phyloP scores from a whole-genome alignment of 306 rosid genomes.

The Inga oerstediana region DNA sequence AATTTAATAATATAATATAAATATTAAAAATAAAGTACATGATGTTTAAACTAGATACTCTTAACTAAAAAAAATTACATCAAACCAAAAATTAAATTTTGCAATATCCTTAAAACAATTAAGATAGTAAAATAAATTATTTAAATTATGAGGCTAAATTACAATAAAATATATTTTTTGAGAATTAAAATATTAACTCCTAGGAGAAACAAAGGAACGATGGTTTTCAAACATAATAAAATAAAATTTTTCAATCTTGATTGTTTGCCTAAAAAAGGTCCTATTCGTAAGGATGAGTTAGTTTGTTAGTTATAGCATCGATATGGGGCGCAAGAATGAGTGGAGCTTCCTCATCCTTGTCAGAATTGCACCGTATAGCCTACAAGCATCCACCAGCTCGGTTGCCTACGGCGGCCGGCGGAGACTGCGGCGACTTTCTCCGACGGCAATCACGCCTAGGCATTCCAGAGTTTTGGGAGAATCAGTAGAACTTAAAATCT shows the following conservation, averaged over 20 bases:
- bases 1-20: too few relatives aligned
- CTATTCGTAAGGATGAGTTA: background rate
- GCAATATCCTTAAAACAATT: too few relatives aligned
- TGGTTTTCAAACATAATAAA: background rate
- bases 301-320: background rate
- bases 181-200: too few relatives aligned
- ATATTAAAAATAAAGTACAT: too few relatives aligned
- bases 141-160: too few relatives aligned
- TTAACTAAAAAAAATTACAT: too few relatives aligned
- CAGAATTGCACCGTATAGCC: background rate
- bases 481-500: background rate
- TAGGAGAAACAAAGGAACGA: background rate
- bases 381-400: background rate
- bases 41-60: too few relatives aligned
- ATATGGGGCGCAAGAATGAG: background rate
- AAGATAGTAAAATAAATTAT: too few relatives aligned
- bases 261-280: background rate
- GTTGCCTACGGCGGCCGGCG: background rate
- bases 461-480: background rate
- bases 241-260: background rate
- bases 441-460: background rate
- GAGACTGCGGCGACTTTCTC: background rate
- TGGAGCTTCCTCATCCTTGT: background rate
- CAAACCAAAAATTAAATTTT: too few relatives aligned
- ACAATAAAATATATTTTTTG: too few relatives aligned